Base-by-base conservation (phyloP, 495 filamentous ascomycete species). In the Pseudomonodictys pantanalensis region DNA sequence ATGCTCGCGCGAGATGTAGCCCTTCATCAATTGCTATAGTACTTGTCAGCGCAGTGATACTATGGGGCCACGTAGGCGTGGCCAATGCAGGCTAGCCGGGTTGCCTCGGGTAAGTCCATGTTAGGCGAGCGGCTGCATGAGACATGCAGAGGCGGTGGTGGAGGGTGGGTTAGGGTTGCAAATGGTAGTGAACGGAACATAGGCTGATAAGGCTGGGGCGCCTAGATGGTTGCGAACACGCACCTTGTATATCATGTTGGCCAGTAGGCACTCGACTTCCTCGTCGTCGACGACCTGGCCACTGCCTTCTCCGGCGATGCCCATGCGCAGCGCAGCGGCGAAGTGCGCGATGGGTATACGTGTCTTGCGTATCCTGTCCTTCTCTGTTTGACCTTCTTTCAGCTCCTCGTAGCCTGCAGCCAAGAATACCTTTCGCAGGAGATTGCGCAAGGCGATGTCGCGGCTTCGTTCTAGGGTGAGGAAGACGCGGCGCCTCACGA, bases 231-330 rank as follows among this genome's bases (percentile, higher is more conserved):
- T n/a, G 41, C 49, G 49, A 39, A 35, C 18, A 51, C 71, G 84
- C 70, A 93, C 91, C 82, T 96, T 98, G 76, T 97, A 97, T 33
- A 97, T 95, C 78, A 95, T 85, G 66, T 96, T 96, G 5, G 95
- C 89, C 62, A 98, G 64, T 58, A 97, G 69, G 73, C 95, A 97
- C 75, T 98, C 93, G 20, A 98, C 92, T 73, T 97, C 93, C 71
- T 98, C 93, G 20, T 78, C 80, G 62, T 97, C 92, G 33, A 93
- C 77, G 10, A 78, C 79, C 64, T 85, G 81, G 47, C 82, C 78
- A 18, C 48, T 52, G 35, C 78, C 77, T 51, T 79, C 81, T 4
- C 57, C 65, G 39, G 67, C 68, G 10, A 50, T 54, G 23, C 68
- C 62, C 50, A 85, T 72, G 35, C 79, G 73, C 50, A 90, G 65